Base-by-base conservation (phyloP, 768 basidiomycete genomes). In the Hypholoma fasciculare region DNA sequence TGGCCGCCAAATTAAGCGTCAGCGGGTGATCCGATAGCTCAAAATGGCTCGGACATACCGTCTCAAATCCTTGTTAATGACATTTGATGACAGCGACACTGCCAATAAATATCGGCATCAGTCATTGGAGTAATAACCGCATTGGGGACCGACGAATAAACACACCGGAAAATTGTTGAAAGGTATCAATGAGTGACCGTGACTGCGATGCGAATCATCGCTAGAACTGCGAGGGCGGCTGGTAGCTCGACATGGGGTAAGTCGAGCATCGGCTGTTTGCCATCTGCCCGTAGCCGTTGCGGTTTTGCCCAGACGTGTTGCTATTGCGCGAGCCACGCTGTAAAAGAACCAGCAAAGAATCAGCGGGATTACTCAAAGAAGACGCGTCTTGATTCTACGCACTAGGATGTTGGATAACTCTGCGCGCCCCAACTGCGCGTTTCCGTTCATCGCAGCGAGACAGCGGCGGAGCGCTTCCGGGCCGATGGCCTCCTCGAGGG, bases 401-500 rank as follows among this genome's bases (percentile, higher is more conserved):
- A 63, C 65, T 38, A 61, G 51, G n/a, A 62, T 66, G 43, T 57
- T 62, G 23, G 53, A 52, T 40, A 60, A 46, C 55, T 59, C 63
- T 30, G 52, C 57, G 11, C 43, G 44, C 30, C 55, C 37, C 20
- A 43, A 54, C 20, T 50, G 56, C 19, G 61, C 63, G 13, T 63
- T 54, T 20, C 62, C 56, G 5, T 62, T 34, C 49, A 71, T 63
- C 1, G 61, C 57, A 9, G 63, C 61, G 11, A 73, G 54, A 39
- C 70, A 68, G 12, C 64, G 67, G 37, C 65, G 62, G 39, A 73
- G 55, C 17, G 67, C 61, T 4, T 67, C 64, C 7, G 67, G 59
- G 12, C 69, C 65, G 38, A 71, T 65, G 5, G 67, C 72, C 43
- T 65, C 61, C 23, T 67, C 64, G 7, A 73, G 56, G 27, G 66